Evolutionary conservation across 352 stramenopile species (phyloP), one percentile per base, ranked within the genome.

Genomic region (Phytophthora tentaculata): DNA sequence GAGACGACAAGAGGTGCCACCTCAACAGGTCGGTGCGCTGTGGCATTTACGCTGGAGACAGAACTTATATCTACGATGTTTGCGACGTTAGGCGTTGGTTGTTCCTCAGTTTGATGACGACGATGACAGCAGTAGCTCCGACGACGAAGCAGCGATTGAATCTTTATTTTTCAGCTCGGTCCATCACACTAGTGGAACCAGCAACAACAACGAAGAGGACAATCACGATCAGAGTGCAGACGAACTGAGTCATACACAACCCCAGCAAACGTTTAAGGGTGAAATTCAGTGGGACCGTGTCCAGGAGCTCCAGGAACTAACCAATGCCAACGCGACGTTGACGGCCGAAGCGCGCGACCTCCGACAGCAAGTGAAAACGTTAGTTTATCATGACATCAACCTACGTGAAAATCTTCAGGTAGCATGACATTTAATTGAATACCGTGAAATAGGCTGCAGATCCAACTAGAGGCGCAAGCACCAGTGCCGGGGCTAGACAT

Each of bases 21-120:
- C 61, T 55, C 41, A 73, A 52, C 54, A 72, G 29, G 61, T 71
- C 48, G 28, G 48, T 54, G 2, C 14, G 4, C 1, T 20, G 44
- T 19, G 26, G 28, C 28, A 56, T 28, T 16, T 28, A 22, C 23
- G 32, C 7, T 56, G 41, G 13, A 49, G n/a, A 3, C 3, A 23
- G 44, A 12, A 16, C 19, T 9, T 17, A n/a, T 50, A 5, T 50
- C 8, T 29, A 7, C 16, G 44, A 4, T 56, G 28, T 55, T 63
- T 58, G 26, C 22, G 50, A 20, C 49, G 41, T 14, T 58, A 79
- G 84, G 54, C 80, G 45, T 66, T 93, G 7, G 73, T 82, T 24
- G 35, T 94, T n/a, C 82, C 86, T 35, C 69, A 79, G 44, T 94
- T 91, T 54, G 81, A 94, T 53, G 83, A 93, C 17, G 83, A 90